phyloP scores from a whole-genome alignment of 352 stramenopile species.

The Pythium sukuiense region DNA sequence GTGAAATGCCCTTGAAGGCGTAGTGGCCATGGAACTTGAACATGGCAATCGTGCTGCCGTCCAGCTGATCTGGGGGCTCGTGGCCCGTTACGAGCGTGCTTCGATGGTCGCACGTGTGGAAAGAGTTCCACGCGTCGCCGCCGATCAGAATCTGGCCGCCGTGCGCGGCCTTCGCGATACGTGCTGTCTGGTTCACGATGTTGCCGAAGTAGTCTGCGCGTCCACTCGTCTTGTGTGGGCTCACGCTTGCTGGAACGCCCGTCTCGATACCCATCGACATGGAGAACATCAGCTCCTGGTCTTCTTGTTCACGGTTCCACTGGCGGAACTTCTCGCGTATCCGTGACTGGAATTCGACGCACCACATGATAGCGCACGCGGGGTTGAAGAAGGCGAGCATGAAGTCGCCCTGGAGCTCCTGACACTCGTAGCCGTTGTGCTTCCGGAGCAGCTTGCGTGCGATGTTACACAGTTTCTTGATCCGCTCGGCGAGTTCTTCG shows the following conservation, averaged over 20 bases:
- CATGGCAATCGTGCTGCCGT: slow-evolving; percentile 66
- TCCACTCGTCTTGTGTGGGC: slow-evolving; percentile 86
- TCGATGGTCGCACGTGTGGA: slow-evolving; percentile 39
- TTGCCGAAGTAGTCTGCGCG: slow-evolving; percentile 89
- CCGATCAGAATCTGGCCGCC: slow-evolving; percentile 83
- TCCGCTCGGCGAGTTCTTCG: slow-evolving; percentile 79
- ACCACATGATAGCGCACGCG: slow-evolving; percentile 79
- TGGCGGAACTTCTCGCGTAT: slow-evolving; percentile 77
- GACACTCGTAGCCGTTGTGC: slow-evolving; percentile 88
- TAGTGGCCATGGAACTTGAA: slow-evolving; percentile 87
- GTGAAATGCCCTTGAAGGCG: slow-evolving; percentile 84
- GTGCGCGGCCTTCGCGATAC: slow-evolving; percentile 82
- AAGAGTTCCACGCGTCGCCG: slow-evolving; percentile 75
- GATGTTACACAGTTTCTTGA: slow-evolving; percentile 83
- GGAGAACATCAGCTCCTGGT: slow-evolving; percentile 81
- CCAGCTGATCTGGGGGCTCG: slow-evolving; percentile 47
- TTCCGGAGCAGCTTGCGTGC: slow-evolving; percentile 72
- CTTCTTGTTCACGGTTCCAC: slow-evolving; percentile 73
- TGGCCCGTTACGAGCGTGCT: slow-evolving; percentile 36
- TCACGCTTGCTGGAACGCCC: slow-evolving; percentile 79
- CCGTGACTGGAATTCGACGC: slow-evolving; percentile 78
- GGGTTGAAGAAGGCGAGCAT: slow-evolving; percentile 90
- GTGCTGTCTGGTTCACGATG: slow-evolving; percentile 88
- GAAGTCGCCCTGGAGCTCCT: slow-evolving; percentile 87
- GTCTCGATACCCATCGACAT: slow-evolving; percentile 90